Percentiles rank a stretch among this genome's conserved stretches.
These are phyloP conservation scores for Nothomitra cinnamomea DNA, from an alignment of 2,329 filamentous ascomycete genomes.

Conservation along the genomic window DNA sequence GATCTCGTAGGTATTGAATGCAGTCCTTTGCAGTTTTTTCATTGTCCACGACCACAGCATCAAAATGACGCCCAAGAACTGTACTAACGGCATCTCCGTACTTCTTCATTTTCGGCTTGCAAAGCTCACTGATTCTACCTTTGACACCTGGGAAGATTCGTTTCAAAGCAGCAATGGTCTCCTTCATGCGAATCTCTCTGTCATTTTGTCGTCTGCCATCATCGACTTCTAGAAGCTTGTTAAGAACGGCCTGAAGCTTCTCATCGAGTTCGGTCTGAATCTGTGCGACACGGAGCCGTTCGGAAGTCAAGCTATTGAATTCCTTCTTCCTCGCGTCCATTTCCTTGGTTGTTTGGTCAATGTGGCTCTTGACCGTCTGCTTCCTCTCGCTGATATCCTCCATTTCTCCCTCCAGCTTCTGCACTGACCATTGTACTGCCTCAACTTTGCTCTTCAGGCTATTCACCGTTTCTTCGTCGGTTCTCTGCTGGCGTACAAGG, in stretches of 20 bases:
- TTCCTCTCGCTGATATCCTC: conserved; percentile 51
- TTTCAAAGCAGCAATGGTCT: conserved; percentile 73
- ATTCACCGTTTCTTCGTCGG: conserved; percentile 78
- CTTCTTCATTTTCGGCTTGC: conserved; percentile 93
- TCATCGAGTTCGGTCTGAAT: conserved; percentile 80
- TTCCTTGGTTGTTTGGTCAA: conserved; percentile 55
- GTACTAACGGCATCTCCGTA: conserved; percentile 86
- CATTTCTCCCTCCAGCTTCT: conserved; percentile 58
- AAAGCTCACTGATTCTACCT: conserved; percentile 77
- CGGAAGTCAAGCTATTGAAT: conserved; percentile 69
- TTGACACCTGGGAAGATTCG: conserved; percentile 84
- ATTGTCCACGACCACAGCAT: conserved; percentile 86
- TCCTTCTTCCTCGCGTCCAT: conserved; percentile 81
- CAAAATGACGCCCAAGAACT: conserved; percentile 81
- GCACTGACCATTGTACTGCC: conserved; percentile 52
- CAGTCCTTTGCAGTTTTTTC: conserved; percentile 90
- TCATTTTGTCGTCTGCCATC: conserved; percentile 74
- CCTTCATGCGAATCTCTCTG: conserved; percentile 61
- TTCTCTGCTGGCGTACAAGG: conserved; percentile 74
- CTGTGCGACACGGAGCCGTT: conserved; percentile 64
- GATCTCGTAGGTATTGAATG: conserved; percentile 83
- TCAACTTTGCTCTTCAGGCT: conserved; percentile 82
- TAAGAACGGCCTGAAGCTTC: conserved; percentile 66
- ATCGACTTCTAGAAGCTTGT: conserved; percentile 69
- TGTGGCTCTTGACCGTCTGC: conserved; percentile 39